Evolutionary conservation across 352 stramenopile species (phyloP).

Genomic region (Pythium brassicae): DNA sequence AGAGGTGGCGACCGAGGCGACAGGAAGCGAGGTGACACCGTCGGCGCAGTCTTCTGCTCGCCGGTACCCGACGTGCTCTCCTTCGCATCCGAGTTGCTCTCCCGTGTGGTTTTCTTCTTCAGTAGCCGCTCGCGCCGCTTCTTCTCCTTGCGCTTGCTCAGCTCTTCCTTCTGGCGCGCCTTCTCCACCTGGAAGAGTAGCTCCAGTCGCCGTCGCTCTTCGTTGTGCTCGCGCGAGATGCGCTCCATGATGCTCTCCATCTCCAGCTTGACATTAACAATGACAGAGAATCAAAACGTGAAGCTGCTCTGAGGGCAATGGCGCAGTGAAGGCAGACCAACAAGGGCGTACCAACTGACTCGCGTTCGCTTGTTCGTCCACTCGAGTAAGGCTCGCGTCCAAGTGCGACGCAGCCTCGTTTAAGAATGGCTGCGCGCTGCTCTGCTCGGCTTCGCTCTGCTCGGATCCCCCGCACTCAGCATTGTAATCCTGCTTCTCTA

Average conservation of each 20-base stretch:
- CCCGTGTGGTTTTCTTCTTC: constrained; percentile 24
- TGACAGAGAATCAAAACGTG: constrained; percentile 1
- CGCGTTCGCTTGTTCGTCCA: constrained; percentile 7
- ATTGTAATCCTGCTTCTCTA: background rate
- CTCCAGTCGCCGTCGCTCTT: constrained; percentile 55
- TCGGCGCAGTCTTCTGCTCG: constrained; percentile 6
- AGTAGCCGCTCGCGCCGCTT: constrained; percentile 41
- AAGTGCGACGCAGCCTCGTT: constrained; percentile 27
- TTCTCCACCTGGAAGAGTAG: constrained; percentile 66
- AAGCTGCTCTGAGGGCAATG: background rate
- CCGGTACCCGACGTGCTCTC: background rate
- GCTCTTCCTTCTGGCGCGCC: constrained; percentile 58
- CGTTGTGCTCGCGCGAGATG: constrained; percentile 64
- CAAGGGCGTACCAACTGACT: constrained; percentile 9
- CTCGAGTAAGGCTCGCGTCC: constrained; percentile 20
- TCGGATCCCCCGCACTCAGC: background rate
- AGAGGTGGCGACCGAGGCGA: background rate
- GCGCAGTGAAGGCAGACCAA: too few relatives aligned
- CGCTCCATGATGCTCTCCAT: constrained; percentile 56
- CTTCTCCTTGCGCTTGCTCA: constrained; percentile 65
- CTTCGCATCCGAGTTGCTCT: background rate
- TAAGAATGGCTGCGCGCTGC: constrained; percentile 2
- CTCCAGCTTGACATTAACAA: constrained; percentile 23
- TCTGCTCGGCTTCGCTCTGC: background rate
- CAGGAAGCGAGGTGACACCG: constrained; percentile 10